phyloP scores from a whole-genome alignment of 129 eudicot species.

The Centella asiatica region DNA sequence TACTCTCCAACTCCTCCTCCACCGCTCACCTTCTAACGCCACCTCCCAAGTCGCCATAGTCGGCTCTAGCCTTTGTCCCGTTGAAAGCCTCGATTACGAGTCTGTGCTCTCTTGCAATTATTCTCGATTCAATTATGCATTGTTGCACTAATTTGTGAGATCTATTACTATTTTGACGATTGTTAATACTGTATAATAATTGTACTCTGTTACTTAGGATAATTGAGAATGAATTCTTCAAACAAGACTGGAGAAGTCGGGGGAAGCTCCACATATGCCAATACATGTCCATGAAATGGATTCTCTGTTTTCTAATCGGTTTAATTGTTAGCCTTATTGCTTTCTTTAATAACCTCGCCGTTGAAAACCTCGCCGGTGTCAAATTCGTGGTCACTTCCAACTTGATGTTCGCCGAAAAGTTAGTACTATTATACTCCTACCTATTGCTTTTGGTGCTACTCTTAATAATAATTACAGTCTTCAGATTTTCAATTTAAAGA shows the following conservation, averaged over 20 bases:
- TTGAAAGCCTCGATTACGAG: conserved; percentile 96
- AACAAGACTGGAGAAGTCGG: conserved; percentile 84
- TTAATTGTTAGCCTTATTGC: conserved; percentile 53
- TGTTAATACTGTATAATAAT: background rate
- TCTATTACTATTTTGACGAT: too few relatives aligned
- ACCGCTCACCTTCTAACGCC: conserved; percentile 41
- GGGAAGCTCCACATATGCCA: conserved; percentile 53
- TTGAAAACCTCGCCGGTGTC: conserved; percentile 75
- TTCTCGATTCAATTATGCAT: background rate
- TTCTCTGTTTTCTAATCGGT: conserved; percentile 60
- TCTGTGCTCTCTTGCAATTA: background rate
- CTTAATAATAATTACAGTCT: too few relatives aligned
- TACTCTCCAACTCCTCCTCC: conserved; percentile 41
- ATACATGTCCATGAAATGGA: conserved; percentile 71
- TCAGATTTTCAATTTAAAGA: too few relatives aligned
- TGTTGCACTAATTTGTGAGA: too few relatives aligned
- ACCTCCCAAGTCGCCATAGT: conserved; percentile 83
- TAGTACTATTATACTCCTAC: background rate
- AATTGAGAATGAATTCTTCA: conserved; percentile 70
- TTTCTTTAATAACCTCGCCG: conserved; percentile 72
- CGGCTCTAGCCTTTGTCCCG: conserved; percentile 66
- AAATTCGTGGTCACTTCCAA: conserved; percentile 87
- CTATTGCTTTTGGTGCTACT: background rate
- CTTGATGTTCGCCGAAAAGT: conserved; percentile 65
- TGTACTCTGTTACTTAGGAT: conserved; percentile 33